These are phyloP conservation scores for Didymosphaeria variabile DNA, from an alignment of 2,329 filamentous ascomycete species.

Conservation along the genomic window DNA sequence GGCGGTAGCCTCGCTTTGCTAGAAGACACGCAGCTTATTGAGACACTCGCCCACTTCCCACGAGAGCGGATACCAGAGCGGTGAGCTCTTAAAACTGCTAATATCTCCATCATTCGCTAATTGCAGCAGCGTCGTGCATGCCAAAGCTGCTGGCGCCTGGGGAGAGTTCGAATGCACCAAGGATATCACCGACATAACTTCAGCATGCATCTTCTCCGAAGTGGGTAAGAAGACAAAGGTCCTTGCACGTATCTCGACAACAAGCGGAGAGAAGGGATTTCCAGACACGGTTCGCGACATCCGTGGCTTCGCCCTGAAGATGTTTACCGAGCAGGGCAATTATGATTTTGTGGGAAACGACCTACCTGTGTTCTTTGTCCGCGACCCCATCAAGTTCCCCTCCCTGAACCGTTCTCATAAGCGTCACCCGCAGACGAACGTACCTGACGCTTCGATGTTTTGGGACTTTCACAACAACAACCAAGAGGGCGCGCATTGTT, in stretches of 20 bases:
- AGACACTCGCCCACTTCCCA: conserved; percentile 68
- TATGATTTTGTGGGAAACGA: conserved; percentile 60
- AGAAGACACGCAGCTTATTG: conserved; percentile 69
- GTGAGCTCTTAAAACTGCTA: too few relatives aligned
- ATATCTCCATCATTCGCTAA: too few relatives aligned
- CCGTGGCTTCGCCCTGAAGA: conserved; percentile 61
- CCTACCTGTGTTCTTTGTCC: conserved; percentile 55
- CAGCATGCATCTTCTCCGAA: conserved; percentile 63
- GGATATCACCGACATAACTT: conserved; percentile 66
- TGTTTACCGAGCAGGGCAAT: conserved; percentile 63
- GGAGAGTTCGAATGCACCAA: conserved; percentile 69
- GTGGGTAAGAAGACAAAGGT: conserved; percentile 64
- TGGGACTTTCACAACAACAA: conserved; percentile 56
- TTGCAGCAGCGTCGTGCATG: conserved; percentile 60
- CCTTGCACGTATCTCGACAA: conserved; percentile 59
- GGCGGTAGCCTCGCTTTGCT: conserved; percentile 57
- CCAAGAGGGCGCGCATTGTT: conserved; percentile 56
- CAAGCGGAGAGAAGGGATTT: conserved; percentile 56
- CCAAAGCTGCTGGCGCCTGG: conserved; percentile 65
- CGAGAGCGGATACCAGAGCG: conserved; percentile 69
- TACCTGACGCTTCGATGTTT: conserved; percentile 50
- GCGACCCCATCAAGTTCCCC: conserved; percentile 56
- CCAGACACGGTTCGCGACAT: conserved; percentile 60
- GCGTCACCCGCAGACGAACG: conserved; percentile 45
- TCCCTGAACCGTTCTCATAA: conserved; percentile 50